A percentile compares a stretch with the other conserved stretches of the same genome.
Conservation (phyloP, 1,284 basidiomycete species). For the Cryptococcus sp. region DNA sequence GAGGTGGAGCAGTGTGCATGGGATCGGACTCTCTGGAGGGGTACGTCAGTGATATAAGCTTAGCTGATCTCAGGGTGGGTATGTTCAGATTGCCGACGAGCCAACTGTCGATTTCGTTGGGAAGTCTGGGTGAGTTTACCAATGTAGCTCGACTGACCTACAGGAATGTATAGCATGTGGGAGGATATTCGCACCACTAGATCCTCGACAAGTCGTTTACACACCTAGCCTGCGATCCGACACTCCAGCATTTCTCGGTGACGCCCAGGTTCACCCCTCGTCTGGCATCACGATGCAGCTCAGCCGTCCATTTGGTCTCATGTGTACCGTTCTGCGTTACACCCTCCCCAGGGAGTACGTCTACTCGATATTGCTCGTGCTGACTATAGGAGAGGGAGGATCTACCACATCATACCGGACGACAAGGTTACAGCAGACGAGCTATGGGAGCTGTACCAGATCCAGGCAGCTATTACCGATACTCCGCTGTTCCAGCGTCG, state of each 20-base stretch:
- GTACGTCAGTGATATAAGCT: constrained; percentile 12
- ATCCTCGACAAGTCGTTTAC: constrained; percentile 4
- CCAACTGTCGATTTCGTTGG: constrained; percentile 41
- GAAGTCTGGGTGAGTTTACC: constrained; percentile 29
- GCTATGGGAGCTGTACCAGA: constrained; percentile 31
- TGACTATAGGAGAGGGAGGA: constrained; percentile 14
- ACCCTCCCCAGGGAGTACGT: background rate
- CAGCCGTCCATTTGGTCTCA: too few relatives aligned
- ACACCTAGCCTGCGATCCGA: background rate
- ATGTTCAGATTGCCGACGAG: constrained; percentile 32
- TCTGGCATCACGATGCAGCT: background rate
- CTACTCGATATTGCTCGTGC: background rate
- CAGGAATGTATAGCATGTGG: constrained; percentile 25
- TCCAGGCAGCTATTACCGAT: constrained; percentile 17
- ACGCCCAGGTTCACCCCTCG: background rate
- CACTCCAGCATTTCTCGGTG: constrained; percentile 12
- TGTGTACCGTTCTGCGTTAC: background rate
- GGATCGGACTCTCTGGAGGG: constrained; percentile 25
- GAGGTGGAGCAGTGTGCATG: constrained; percentile 6
- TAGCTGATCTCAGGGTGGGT: constrained; percentile 32
- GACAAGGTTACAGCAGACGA: constrained; percentile 11
- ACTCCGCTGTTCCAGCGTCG: constrained; percentile 34
- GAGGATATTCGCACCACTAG: constrained; percentile 7
- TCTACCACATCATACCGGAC: constrained; percentile 29
- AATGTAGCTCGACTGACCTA: background rate